Base-by-base conservation (phyloP, 202 grass and related monocot species). In the Elaeis oleifera region DNA sequence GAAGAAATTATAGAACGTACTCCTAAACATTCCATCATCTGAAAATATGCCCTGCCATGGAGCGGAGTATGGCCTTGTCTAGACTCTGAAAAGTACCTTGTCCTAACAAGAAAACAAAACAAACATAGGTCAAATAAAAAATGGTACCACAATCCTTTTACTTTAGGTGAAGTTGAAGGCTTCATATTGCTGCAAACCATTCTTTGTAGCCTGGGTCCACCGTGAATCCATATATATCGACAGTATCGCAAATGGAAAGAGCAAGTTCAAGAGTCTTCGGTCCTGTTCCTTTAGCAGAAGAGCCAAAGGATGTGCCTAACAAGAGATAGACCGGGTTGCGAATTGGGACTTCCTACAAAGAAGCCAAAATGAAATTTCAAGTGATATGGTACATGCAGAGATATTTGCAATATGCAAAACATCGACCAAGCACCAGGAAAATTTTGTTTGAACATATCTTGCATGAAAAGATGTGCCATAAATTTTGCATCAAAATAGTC, bases 21-120 rank as follows among this genome's bases (percentile, higher is more conserved):
- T 64, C 94, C 88, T 73, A 92, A 84, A 71, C 94, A 97, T 85
- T 97, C 94, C 94, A 89, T 97, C 94, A 97, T 97, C 67, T 92
- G 94, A 79, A 86, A 97, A 78, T 97, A 97, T 64, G 88, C 82
- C 84, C 94, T 90, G 20, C 88, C 94, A 48, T 88, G 88, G 44
- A 97, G 79, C 25, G 88, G 88, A 65, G 94, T 92, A 63, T 97
- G 94, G 13, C 88, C 94, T 71, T 88, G 81, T 66, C 94, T 89
- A 56, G 88, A 83, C 76, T 92, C 79, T 60, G 87, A 91, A 80
- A 97, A 97, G 72, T 97, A 97, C 73, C 92, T 97, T 24, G 88
- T 89, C 94, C 94, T 97, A 70, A 73, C 80, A 55, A 80, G n/a
- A 73, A 31, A 59, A 53, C 58, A 76, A 76, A 58, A 18, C 71